These are phyloP conservation scores for Penicillium macrosclerotiorum DNA, from an alignment of 495 filamentous ascomycete species.

Conservation along the genomic window DNA sequence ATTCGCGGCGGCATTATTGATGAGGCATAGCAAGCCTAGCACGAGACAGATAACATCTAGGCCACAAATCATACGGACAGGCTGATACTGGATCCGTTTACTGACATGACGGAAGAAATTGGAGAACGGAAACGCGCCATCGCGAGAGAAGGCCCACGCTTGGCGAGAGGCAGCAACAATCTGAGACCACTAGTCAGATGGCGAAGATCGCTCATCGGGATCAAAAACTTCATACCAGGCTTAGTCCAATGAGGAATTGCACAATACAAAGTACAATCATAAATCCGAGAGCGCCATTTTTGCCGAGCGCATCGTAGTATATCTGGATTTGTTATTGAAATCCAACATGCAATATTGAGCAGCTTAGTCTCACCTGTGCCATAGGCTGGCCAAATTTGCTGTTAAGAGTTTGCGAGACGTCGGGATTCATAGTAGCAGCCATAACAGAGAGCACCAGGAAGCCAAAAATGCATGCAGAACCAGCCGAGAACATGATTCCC, in stretches of 20 bases:
- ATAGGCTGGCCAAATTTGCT: conserved; percentile 44
- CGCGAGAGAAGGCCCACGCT: conserved; percentile 59
- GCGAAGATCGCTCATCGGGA: no score
- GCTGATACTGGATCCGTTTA: conserved; percentile 56
- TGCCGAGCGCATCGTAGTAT: conserved; percentile 44
- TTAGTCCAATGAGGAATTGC: conserved; percentile 44
- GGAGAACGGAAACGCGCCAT: conserved; percentile 61
- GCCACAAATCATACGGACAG: conserved; percentile 59
- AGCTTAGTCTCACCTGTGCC: conserved; percentile 30
- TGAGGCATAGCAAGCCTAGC: conserved; percentile 59
- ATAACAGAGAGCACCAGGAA: conserved; percentile 53
- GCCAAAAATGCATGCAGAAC: conserved; percentile 41
- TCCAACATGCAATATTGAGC: no score
- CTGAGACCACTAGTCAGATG: no score
- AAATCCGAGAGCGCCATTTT: conserved; percentile 41
- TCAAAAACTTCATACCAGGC: conserved; percentile 35
- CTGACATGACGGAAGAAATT: conserved; percentile 58
- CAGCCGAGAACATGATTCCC: conserved; percentile 52
- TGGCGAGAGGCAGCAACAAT: conserved; percentile 56
- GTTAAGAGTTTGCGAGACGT: conserved; percentile 24
- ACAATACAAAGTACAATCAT: conserved; percentile 41
- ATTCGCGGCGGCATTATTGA: conserved; percentile 55
- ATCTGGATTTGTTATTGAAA: conserved; percentile 18
- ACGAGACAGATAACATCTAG: conserved; percentile 52
- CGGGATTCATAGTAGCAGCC: conserved; percentile 40